Conservation (phyloP, 106 monocot species). For the Dioscorea alata region DNA sequence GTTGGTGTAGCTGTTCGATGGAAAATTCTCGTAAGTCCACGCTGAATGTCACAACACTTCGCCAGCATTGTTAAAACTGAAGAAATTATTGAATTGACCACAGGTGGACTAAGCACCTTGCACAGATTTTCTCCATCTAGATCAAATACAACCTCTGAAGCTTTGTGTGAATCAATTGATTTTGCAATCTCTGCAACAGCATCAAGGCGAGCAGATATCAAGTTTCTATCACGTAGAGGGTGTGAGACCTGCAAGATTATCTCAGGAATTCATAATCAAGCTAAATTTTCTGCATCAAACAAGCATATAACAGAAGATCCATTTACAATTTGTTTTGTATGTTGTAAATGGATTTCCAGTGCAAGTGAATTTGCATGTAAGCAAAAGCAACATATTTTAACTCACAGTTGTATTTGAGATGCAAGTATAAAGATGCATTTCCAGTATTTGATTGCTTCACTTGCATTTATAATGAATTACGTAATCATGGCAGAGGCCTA, state of each 20-base stretch:
- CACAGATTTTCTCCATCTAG: slow-evolving; percentile 15
- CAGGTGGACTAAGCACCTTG: slow-evolving; percentile 11
- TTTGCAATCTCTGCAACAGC: slow-evolving; percentile 86
- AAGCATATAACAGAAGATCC: neutral
- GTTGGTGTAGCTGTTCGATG: slow-evolving; percentile 62
- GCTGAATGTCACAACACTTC: slow-evolving; percentile 72
- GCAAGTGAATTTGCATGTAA: too few species aligned
- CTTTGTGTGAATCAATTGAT: slow-evolving; percentile 51
- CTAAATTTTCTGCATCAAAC: neutral
- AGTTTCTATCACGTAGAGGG: slow-evolving; percentile 75
- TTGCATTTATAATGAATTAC: too few species aligned
- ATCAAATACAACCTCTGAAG: slow-evolving; percentile 21
- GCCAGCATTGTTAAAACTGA: slow-evolving; percentile 58
- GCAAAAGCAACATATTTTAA: too few species aligned
- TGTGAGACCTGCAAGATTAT: slow-evolving; percentile 68
- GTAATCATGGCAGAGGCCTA: too few species aligned
- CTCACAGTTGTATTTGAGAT: too few species aligned
- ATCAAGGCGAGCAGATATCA: slow-evolving; percentile 87
- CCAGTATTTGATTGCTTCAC: too few species aligned
- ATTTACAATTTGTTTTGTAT: too few species aligned
- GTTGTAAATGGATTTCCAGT: too few species aligned
- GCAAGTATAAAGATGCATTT: too few species aligned
- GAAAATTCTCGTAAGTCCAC: slow-evolving; percentile 92
- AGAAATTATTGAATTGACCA: slow-evolving; percentile 44
- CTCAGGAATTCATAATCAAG: slow-evolving; percentile 4